Percentiles rank a stretch among this genome's conserved stretches.
These are phyloP conservation scores for Skeletonema marinoi DNA, from an alignment of 108 stramenopile genomes.

Conservation along the genomic window DNA sequence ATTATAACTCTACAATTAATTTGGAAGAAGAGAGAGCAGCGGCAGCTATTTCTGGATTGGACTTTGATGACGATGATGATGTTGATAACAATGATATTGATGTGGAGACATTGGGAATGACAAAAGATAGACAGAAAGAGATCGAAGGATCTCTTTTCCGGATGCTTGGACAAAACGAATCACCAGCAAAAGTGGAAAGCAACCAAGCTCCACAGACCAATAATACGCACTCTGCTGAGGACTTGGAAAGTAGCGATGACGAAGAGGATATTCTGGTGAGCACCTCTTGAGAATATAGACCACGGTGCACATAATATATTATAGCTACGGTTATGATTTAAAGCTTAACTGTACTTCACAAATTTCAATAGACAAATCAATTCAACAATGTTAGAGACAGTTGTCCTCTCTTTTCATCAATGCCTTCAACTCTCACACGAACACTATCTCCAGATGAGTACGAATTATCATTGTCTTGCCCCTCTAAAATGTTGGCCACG, in stretches of 20 bases:
- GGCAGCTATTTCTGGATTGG: slow-evolving; percentile 17
- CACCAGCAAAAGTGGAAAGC: slow-evolving; percentile 1
- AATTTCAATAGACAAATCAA: neutral
- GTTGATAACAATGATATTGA: slow-evolving; percentile 40
- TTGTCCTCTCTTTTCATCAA: slow-evolving; percentile 81
- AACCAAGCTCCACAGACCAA: neutral
- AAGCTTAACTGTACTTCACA: neutral
- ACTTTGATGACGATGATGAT: slow-evolving; percentile 16
- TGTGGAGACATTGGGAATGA: slow-evolving; percentile 85
- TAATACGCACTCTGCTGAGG: neutral
- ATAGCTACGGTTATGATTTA: neutral
- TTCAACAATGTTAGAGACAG: slow-evolving; percentile 65
- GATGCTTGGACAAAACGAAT: slow-evolving; percentile 80
- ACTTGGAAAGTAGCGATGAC: neutral
- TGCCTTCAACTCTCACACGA: slow-evolving; percentile 67
- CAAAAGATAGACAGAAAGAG: slow-evolving; percentile 79
- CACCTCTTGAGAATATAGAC: neutral
- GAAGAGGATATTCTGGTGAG: slow-evolving; percentile 13
- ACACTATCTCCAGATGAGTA: slow-evolving; percentile 68
- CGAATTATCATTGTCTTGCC: slow-evolving; percentile 9
- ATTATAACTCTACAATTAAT: slow-evolving; percentile 1
- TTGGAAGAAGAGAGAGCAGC: slow-evolving; percentile 19
- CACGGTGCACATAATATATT: neutral
- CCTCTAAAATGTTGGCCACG: slow-evolving; percentile 46
- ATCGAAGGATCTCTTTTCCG: slow-evolving; percentile 88